phyloP scores from a whole-genome alignment of 2,329 filamentous ascomycete genomes.

The Didymella arachidicola region DNA sequence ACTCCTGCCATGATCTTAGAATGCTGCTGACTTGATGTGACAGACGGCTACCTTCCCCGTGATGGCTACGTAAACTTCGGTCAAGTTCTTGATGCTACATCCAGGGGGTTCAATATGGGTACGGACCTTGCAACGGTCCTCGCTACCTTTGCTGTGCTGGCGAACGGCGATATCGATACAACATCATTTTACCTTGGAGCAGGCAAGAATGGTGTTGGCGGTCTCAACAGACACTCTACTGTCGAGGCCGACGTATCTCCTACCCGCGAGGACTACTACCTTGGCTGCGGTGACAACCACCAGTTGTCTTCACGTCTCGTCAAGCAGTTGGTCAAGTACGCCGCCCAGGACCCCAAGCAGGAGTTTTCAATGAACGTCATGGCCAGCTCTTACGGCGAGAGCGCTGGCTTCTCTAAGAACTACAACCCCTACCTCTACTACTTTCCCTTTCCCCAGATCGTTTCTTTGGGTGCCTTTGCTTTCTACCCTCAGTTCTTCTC shows the following conservation, averaged over 20 bases:
- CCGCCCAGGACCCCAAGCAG: neutral
- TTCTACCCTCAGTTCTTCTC: neutral
- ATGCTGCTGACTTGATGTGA: neutral
- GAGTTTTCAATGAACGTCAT: neutral
- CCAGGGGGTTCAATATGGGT: neutral
- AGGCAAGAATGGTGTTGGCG: neutral
- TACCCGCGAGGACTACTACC: neutral
- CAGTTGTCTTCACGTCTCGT: neutral
- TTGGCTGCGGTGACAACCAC: neutral
- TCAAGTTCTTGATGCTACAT: neutral
- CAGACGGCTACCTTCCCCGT: neutral
- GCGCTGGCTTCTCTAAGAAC: slow-evolving; percentile 53
- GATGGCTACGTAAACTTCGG: neutral
- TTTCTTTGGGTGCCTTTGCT: slow-evolving; percentile 45
- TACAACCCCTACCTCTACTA: slow-evolving; percentile 56
- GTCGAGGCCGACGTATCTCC: neutral
- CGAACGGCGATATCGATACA: neutral
- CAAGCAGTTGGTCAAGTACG: neutral
- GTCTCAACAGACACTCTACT: neutral
- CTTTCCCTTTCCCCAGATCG: slow-evolving; percentile 54
- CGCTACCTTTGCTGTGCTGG: neutral
- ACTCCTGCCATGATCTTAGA: neutral
- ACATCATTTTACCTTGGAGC: neutral
- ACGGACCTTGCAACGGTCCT: neutral
- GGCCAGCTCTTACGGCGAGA: slow-evolving; percentile 29